phyloP scores from a whole-genome alignment of 768 basidiomycete species.

The Termitomyces sp. region DNA sequence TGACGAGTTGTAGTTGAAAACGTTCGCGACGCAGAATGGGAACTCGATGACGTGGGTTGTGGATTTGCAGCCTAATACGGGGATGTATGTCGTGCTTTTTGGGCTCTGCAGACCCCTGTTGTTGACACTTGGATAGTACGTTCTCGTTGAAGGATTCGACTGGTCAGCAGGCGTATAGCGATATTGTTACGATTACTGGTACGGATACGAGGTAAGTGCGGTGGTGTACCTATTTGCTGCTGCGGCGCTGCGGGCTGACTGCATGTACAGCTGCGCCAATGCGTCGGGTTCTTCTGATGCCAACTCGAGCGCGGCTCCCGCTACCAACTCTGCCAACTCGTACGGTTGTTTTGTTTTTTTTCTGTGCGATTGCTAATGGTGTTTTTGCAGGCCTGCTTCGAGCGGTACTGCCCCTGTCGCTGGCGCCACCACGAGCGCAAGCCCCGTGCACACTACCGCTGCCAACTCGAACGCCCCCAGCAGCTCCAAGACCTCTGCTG shows the following conservation, averaged over 20 bases:
- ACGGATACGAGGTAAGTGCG: conserved; percentile 29
- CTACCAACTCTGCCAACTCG: conserved; percentile 12
- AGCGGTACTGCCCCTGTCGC: not conserved
- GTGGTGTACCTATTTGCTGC: not conserved
- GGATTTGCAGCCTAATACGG: conserved; percentile 36
- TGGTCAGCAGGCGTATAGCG: conserved; percentile 48
- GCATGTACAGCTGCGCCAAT: conserved; percentile 14
- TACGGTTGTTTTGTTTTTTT: not conserved
- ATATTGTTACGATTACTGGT: conserved; percentile 36
- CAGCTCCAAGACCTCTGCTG: conserved; percentile 6
- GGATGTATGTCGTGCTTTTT: conserved; percentile 34
- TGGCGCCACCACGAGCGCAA: not conserved
- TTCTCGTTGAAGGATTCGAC: conserved; percentile 52
- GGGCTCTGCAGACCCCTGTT: too few species aligned
- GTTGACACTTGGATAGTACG: too few species aligned
- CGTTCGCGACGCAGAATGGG: conserved; percentile 41
- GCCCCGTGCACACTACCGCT: too few species aligned
- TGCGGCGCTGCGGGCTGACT: not conserved
- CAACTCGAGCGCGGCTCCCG: not conserved
- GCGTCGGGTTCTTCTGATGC: conserved; percentile 3
- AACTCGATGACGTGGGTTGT: conserved; percentile 50
- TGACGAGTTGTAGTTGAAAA: conserved; percentile 37
- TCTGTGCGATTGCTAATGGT: too few species aligned
- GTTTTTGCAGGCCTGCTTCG: not conserved
- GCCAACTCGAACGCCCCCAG: conserved; percentile 17